These are phyloP conservation scores for Cydonia oblonga DNA, from an alignment of 331 rosid genomes.

Conservation along the genomic window DNA sequence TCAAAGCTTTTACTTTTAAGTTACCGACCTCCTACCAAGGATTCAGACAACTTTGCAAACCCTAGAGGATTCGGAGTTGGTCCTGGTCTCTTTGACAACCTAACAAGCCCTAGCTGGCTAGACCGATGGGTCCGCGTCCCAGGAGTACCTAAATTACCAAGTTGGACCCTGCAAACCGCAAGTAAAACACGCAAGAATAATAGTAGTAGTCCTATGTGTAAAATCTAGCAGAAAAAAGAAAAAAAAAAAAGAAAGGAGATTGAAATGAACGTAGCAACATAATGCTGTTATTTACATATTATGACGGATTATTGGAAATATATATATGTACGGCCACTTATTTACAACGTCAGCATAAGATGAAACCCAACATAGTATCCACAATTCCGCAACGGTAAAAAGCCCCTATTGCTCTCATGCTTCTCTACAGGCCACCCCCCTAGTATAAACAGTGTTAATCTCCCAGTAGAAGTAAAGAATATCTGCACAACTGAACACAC, in stretches of 20 bases:
- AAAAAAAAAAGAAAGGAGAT: conserved; percentile 4
- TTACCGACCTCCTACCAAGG: not conserved
- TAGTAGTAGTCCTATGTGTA: conserved; percentile 6
- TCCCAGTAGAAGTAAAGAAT: too few relatives aligned
- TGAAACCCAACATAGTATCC: conserved; percentile 29
- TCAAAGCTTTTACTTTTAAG: not conserved
- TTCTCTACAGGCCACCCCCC: conserved; percentile 28
- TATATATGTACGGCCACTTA: conserved; percentile 14
- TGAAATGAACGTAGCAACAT: conserved; percentile 1
- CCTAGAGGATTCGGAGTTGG: not conserved
- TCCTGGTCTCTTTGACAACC: not conserved
- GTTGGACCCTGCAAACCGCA: not conserved
- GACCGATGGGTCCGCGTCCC: too few relatives aligned
- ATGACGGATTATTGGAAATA: conserved; percentile 34
- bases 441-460: too few relatives aligned
- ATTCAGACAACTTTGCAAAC: not conserved
- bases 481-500: too few relatives aligned
- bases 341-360: conserved; percentile 50
- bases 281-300: conserved; percentile 48
- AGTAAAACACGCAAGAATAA: not conserved
- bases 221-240: not conserved
- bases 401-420: conserved; percentile 41
- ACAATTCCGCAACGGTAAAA: conserved; percentile 40
- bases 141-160: not conserved
- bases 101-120: not conserved